Percentiles rank a stretch among this genome's conserved stretches.
Conservation (phyloP, 75 land plant genomes). For the Gnetum montanum region DNA sequence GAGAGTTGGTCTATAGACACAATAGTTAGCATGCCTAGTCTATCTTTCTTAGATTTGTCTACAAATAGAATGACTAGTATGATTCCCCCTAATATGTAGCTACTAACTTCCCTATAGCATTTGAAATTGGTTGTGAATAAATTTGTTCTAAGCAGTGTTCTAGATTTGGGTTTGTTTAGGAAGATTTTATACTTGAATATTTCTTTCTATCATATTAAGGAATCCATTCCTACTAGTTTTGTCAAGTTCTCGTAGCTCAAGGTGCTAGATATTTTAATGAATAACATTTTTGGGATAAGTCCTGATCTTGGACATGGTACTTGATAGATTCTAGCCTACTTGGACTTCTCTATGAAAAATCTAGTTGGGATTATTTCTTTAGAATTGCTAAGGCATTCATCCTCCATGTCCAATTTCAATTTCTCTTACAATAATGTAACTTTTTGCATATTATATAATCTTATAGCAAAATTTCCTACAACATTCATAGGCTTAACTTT, state of each 20-base stretch:
- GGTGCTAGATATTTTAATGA: constrained; percentile 43
- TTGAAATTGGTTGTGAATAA: constrained; percentile 48
- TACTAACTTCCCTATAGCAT: constrained; percentile 28
- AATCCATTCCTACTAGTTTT: constrained; percentile 35
- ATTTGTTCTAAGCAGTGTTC: constrained; percentile 34
- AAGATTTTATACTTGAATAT: constrained; percentile 52
- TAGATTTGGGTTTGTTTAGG: constrained; percentile 9
- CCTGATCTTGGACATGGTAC: constrained; percentile 24
- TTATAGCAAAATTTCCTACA: constrained; percentile 10
- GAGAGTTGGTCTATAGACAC: constrained; percentile 13
- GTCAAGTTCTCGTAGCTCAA: constrained; percentile 20
- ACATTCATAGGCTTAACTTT: constrained; percentile 23
- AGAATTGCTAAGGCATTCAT: constrained; percentile 11
- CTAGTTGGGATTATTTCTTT: constrained; percentile 50
- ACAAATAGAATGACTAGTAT: constrained; percentile 42
- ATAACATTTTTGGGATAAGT: constrained; percentile 39
- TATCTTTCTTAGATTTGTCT: constrained; percentile 48
- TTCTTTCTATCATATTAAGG: constrained; percentile 38
- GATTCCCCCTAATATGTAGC: constrained; percentile 14
- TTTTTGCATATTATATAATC: constrained; percentile 28
- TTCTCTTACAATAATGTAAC: constrained; percentile 60
- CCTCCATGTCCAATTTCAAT: constrained; percentile 35
- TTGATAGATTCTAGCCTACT: constrained; percentile 17
- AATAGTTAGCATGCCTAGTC: constrained; percentile 17
- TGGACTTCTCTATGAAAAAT: constrained; percentile 57